These are phyloP conservation scores for Penicillium sp. DNA, from an alignment of 2,329 filamentous ascomycete genomes.

Conservation along the genomic window DNA sequence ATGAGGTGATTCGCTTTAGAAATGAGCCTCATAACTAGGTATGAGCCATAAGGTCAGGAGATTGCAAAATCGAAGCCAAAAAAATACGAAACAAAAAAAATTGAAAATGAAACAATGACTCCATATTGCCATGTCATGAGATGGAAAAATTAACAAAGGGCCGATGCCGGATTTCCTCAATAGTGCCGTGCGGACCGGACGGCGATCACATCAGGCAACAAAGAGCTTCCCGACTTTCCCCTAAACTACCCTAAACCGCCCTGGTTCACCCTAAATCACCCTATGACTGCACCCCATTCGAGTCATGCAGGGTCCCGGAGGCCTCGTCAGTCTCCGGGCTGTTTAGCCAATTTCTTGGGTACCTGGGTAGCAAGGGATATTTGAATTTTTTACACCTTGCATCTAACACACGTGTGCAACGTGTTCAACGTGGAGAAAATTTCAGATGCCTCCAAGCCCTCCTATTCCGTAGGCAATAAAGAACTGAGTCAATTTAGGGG, in stretches of 20 bases:
- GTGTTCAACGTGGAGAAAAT: constrained; percentile 1
- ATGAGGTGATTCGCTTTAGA: constrained; percentile 1
- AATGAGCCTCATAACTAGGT: not conserved
- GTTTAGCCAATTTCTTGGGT: not conserved
- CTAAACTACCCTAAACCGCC: not conserved
- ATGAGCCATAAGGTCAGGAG: not conserved
- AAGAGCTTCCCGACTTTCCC: constrained; percentile 4
- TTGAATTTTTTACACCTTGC: constrained; percentile 1
- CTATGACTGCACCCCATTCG: not conserved
- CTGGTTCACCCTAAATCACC: not conserved
- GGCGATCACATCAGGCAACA: constrained; percentile 20
- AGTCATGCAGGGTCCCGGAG: constrained; percentile 9
- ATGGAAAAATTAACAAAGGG: not conserved
- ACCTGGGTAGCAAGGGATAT: constrained; percentile 1
- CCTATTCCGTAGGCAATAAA: not conserved
- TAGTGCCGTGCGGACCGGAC: constrained; percentile 20
- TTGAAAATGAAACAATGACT: constrained; percentile 5
- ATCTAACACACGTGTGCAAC: constrained; percentile 1
- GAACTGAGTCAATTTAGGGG: not conserved
- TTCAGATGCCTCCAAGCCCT: not conserved
- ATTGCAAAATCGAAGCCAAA: not conserved
- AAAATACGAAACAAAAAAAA: not conserved
- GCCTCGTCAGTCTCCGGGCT: constrained; percentile 6
- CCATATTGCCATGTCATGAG: not conserved
- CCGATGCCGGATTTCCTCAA: constrained; percentile 6